Evolutionary conservation across 176 grass and related monocot species (phyloP), one percentile per base, ranked within the genome.

Genomic region (Avena eriantha): DNA sequence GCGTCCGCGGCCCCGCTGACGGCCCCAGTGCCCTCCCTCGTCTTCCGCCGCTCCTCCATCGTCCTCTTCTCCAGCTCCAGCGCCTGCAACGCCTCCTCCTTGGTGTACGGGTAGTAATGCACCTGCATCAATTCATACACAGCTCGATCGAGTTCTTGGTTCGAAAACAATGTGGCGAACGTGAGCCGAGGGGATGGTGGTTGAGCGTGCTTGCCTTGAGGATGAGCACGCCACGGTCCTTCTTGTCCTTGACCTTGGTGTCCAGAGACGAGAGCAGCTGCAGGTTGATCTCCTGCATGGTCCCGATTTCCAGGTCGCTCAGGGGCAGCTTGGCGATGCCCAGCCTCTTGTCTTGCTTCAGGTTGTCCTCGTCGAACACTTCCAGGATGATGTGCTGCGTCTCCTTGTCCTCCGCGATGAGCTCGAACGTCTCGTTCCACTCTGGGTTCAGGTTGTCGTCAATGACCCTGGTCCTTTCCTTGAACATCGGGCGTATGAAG

Each of bases 191-290:
- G 24, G 15, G 7, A 77, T 3, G 24, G 41, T 73, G 29, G 11
- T 41, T 7, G 39, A 1, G 6, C 0, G 39, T 41, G 43, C 68
- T 69, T 79, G 89, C 97, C 97, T 96, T 99, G 74, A 96, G 65
- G 34, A 72, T 93, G 72, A 99, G 90, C 60, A 84, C 81, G 58
- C 97, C 90, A 53, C 97, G 87, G 80, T 99, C 97, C 88, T 96
- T 96, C 90, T 94, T 99, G 85, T 99, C 94, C 93, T 96, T 99
- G 43, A 96, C 92, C 90, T 99, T 99, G 71, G 94, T 96, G 90
- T 96, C 97, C 22, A 99, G 94, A 43, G 92, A 99, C 67, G 97
- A 73, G 33, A 99, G 89, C 82, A 99, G 88, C 53, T 90, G 95
- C 82, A 99, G 80, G 69, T 92, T 90, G 61, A 99, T 78, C 87